Evolutionary conservation across 139 green algal genomes (phyloP).

Genomic region (Tetradesmus obliquus): DNA sequence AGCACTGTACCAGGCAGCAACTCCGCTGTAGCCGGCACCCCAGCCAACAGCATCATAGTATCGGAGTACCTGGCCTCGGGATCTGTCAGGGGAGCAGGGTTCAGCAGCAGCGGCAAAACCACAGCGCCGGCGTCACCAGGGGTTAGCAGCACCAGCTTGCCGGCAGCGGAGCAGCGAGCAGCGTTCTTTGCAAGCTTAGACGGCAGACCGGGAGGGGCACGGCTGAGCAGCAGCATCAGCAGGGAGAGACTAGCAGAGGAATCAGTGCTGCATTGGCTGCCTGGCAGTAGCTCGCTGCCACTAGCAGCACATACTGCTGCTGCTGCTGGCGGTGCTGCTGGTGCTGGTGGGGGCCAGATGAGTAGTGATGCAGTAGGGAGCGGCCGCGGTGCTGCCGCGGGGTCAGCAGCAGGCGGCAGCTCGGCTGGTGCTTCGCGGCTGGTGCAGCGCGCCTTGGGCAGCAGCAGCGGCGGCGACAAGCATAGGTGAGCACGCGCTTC

Average conservation of each 20-base stretch:
- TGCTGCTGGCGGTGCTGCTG: background rate
- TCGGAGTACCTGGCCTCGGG: background rate
- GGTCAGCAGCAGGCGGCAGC: background rate
- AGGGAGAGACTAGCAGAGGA: background rate
- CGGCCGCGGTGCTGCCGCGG: background rate
- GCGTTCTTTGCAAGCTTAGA: background rate
- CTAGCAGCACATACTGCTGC: background rate
- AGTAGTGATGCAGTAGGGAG: background rate
- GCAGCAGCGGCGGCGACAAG: background rate
- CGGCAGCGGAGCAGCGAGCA: background rate
- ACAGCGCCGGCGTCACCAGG: background rate
- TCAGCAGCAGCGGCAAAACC: background rate
- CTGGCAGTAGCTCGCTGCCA: background rate
- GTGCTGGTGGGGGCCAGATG: background rate
- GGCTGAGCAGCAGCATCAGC: background rate
- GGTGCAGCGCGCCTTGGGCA: background rate
- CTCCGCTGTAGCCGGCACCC: slow-evolving; percentile 20
- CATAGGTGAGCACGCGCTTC: background rate
- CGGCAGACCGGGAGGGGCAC: background rate
- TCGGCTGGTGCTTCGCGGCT: background rate
- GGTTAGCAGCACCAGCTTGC: background rate
- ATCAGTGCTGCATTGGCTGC: background rate
- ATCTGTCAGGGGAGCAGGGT: background rate
- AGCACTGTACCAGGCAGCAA: slow-evolving; percentile 2
- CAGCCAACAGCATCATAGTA: background rate